Conservation (phyloP, 2,329 filamentous ascomycete genomes). For the Curvularia hawaiiensis region DNA sequence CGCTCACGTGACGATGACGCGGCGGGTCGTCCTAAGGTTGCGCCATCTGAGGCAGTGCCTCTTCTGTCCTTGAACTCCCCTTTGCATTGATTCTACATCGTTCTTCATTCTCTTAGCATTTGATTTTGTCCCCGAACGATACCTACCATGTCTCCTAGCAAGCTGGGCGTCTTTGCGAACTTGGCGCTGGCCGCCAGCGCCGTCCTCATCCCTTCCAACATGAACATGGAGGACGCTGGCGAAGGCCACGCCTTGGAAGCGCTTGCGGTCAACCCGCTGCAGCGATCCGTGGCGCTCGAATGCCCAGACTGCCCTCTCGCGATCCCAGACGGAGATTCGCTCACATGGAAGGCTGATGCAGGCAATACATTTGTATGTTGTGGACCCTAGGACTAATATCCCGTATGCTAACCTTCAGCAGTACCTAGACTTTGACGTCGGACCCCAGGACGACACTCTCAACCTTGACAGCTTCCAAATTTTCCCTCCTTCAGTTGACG, state of each 20-base stretch:
- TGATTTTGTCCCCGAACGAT: constrained; percentile 21
- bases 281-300: constrained; percentile 40
- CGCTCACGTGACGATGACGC: constrained; percentile 21
- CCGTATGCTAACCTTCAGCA: constrained; percentile 29
- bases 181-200: constrained; percentile 46
- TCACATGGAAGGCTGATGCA: constrained; percentile 37
- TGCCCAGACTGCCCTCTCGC: constrained; percentile 44
- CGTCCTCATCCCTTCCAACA: constrained; percentile 42
- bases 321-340: constrained; percentile 23
- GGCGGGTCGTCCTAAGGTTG: constrained; percentile 11
- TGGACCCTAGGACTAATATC: constrained; percentile 2
- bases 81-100: constrained; percentile 18
- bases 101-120: constrained; percentile 16
- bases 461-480: constrained; percentile 45
- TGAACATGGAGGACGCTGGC: constrained; percentile 35
- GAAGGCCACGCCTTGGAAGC: constrained; percentile 39
- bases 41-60: constrained; percentile 18
- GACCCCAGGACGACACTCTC: constrained; percentile 37
- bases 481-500: constrained; percentile 45
- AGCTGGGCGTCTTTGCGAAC: constrained; percentile 41
- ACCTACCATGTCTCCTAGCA: constrained; percentile 37
- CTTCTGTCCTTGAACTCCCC: constrained; percentile 19
- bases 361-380: constrained; percentile 45
- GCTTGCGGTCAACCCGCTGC: constrained; percentile 40
- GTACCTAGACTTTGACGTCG: constrained; percentile 47